Base-by-base conservation (phyloP, 2,329 filamentous ascomycete genomes). In the Sclerotinia spermophila region DNA sequence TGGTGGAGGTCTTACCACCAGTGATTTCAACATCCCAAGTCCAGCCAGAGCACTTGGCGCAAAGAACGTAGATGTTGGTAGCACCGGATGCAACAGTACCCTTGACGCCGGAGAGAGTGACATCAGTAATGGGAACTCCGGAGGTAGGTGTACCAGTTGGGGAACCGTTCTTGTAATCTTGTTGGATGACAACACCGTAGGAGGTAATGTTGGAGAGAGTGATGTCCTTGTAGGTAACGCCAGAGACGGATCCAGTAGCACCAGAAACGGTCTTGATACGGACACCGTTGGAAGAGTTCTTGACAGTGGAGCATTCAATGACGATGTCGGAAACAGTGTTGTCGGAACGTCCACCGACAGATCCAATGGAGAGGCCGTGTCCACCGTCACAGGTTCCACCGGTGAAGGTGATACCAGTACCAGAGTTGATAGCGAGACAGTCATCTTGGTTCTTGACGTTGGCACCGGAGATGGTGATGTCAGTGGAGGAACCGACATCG, bases 371-470 rank as follows among this genome's bases (percentile, higher is more conserved):
- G 27, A 90, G 80, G 67, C 86, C 87, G 67, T 79, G 77, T 17
- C 78, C 78, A 24, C 78, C 77, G 15, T 71, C 72, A 58, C 78
- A 79, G 27, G 69, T 73, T 67, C 76, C 77, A 15, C 73, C 73
- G 4, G 74, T 77, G 73, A 79, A 77, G 24, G 72, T 74, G 58
- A 79, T 78, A 35, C 33, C 5, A 7, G 80, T 83, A 69, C 86
- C 86, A 2, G 84, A 86, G 80, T 88, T 88, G 75, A 88, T 80
- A 45, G 86, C 86, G 17, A 88, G 79, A 75, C 86, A 89, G 75
- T 88, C 86, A 72, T 89, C 86, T 79, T 88, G 86, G 80, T 88
- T 88, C 76, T 84, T 82, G 48, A 88, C 81, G 69, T 80, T 82
- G 38, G 85, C 84, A 56, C 83, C 82, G 67, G 80, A 80, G 76